A percentile compares a stretch with the other conserved stretches of the same genome.
Conservation (phyloP, 2,329 filamentous ascomycete genomes). For the Fusarium sp. region DNA sequence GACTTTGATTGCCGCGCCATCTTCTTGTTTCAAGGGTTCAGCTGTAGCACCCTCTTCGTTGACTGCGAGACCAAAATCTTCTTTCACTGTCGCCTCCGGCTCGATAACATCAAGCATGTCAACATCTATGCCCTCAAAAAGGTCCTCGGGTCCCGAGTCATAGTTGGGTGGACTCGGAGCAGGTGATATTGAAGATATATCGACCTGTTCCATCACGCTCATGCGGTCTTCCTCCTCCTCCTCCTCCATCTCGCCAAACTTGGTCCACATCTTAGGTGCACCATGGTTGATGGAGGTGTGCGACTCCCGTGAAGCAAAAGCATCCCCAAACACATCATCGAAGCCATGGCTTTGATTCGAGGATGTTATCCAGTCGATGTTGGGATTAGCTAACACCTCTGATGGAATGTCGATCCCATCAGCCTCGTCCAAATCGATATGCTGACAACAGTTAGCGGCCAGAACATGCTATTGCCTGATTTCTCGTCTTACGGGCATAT, state of each 20-base stretch:
- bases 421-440: slow-evolving; percentile 22
- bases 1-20: neutral
- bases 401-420: slow-evolving; percentile 7
- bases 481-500: slow-evolving; percentile 30
- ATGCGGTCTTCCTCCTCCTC: slow-evolving; percentile 25
- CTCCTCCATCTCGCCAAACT: slow-evolving; percentile 29
- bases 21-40: slow-evolving; percentile 11
- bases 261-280: slow-evolving; percentile 32
- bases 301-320: slow-evolving; percentile 19
- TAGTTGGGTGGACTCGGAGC: slow-evolving; percentile 7
- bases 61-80: neutral
- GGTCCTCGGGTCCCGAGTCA: neutral
- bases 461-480: neutral
- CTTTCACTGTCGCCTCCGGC: neutral
- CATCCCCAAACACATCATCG: slow-evolving; percentile 19
- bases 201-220: slow-evolving; percentile 12
- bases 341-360: slow-evolving; percentile 7
- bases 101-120: slow-evolving; percentile 15
- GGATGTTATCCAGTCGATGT: slow-evolving; percentile 5
- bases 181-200: slow-evolving; percentile 19
- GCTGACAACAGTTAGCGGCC: slow-evolving; percentile 8
- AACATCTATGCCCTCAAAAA: slow-evolving; percentile 19
- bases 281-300: neutral
- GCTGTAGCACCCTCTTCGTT: slow-evolving; percentile 4
- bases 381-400: slow-evolving; percentile 9